Conservation (phyloP, 345 rosid species). For the Salix udensis region DNA sequence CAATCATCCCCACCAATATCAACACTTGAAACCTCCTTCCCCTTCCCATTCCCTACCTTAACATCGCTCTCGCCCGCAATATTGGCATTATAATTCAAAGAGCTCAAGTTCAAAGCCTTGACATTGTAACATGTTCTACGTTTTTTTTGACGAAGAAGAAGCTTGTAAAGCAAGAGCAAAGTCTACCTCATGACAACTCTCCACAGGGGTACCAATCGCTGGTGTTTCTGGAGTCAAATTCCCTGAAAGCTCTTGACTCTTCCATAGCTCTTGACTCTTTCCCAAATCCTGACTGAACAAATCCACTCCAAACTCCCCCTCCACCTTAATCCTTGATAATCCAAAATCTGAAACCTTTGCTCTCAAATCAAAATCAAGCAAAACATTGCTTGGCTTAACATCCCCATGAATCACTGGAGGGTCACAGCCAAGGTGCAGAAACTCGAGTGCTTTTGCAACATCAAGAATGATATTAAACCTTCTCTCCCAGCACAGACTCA, state of each 20-base stretch:
- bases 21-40: constrained; percentile 60
- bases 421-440: constrained; percentile 80
- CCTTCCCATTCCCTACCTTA: constrained; percentile 40
- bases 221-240: constrained; percentile 45
- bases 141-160: constrained; percentile 77
- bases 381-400: constrained; percentile 88
- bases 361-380: constrained; percentile 72
- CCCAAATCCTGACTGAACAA: constrained; percentile 83
- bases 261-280: constrained; percentile 71
- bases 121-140: constrained; percentile 52
- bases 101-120: constrained; percentile 51
- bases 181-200: constrained; percentile 60
- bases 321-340: constrained; percentile 79
- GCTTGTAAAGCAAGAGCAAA: constrained; percentile 93
- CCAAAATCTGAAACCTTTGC: constrained; percentile 97
- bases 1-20: constrained; percentile 57
- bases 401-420: constrained; percentile 98
- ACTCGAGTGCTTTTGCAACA: constrained; percentile 82
- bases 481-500: constrained; percentile 67
- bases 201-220: constrained; percentile 25
- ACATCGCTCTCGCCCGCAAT: constrained; percentile 41
- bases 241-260: constrained; percentile 61
- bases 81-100: constrained; percentile 40
- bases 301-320: constrained; percentile 73
- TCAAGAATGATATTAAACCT: constrained; percentile 68